These are phyloP conservation scores for Lipomyces chichibuensis DNA, from an alignment of 805 yeast species.

Conservation along the genomic window DNA sequence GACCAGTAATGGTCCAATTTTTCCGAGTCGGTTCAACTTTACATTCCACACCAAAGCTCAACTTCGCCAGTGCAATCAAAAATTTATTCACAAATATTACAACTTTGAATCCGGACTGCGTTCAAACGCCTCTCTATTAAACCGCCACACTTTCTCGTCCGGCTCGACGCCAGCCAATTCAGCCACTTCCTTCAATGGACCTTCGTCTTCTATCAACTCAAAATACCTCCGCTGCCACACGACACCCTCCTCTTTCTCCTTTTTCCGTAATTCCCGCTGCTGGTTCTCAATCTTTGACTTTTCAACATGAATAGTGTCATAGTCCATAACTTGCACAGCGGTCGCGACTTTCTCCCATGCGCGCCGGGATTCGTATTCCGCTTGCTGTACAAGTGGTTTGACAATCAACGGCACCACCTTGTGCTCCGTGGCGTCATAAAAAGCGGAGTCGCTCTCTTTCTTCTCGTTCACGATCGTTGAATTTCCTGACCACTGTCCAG, in stretches of 20 bases:
- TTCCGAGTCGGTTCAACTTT: not conserved
- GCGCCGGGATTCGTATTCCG: conserved; percentile 76
- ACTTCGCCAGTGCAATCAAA: not conserved
- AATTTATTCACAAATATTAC: not conserved
- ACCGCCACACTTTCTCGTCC: conserved; percentile 39
- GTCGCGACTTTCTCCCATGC: conserved; percentile 92
- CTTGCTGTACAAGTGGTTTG: conserved; percentile 81
- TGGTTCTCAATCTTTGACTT: conserved; percentile 79
- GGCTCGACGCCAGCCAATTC: conserved; percentile 26
- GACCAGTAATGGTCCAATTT: not conserved
- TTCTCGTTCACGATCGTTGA: conserved; percentile 66
- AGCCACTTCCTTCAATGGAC: conserved; percentile 20
- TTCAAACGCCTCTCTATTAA: conserved; percentile 38
- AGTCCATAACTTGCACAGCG: conserved; percentile 77
- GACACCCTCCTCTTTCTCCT: conserved; percentile 65
- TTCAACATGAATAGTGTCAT: conserved; percentile 70
- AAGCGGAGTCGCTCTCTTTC: conserved; percentile 45
- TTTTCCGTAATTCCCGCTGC: conserved; percentile 79
- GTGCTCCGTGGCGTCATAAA: conserved; percentile 44
- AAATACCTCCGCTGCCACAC: conserved; percentile 88
- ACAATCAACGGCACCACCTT: conserved; percentile 64
- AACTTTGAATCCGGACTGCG: conserved; percentile 37
- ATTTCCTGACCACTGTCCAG: conserved; percentile 90
- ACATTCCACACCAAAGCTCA: too few species aligned
- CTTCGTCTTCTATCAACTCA: conserved; percentile 43